Base-by-base conservation (phyloP, 108 stramenopile genomes). In the Skeletonema potamos region DNA sequence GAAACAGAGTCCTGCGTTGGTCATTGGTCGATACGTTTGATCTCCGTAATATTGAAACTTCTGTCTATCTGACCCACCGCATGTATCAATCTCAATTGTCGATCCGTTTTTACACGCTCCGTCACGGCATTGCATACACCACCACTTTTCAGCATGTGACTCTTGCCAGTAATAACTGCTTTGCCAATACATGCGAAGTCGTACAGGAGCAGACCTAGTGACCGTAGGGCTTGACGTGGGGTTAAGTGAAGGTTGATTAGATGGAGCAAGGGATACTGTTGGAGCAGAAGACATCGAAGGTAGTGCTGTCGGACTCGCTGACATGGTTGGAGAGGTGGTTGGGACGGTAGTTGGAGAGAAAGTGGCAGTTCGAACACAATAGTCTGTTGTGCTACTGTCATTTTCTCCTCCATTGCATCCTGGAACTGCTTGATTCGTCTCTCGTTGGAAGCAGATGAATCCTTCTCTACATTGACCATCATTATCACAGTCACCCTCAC, bases 91-190 rank as follows among this genome's bases (percentile, higher is more conserved):
- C 8, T 51, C 48, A 9, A 51, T 51, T 1, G 10, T 41, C 3
- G 29, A 41, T 6, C 51, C 28, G 6, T 11, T 46, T 12, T 44
- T 56, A 30, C 48, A 22, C 4, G 6, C 48, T 5, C 48, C 22
- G 8, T 1, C 2, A 0, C 68, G 27, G 41, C 83, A 85, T 10
- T 58, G 54, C 77, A 87, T 70, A 54, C 84, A 87, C 84, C 84
- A 87, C 43, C 58, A 67, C 2, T 74, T 84, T 54, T 87, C 86
- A 26, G 64, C 48, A 6, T 44, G 60, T 39, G 75, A 67, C 20
- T 87, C 84, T 81, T 87, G 86, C 86, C 86, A 87, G 18, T 54
- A 73, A 65, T 84, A 87, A 12, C 68, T 70, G 9, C 74, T 37
- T 36, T 84, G 28, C 86, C 86, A 87, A 30, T 85, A 85, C 32